These are phyloP conservation scores for Dendrobium catenatum DNA, from an alignment of 106 monocot genomes.

Conservation along the genomic window DNA sequence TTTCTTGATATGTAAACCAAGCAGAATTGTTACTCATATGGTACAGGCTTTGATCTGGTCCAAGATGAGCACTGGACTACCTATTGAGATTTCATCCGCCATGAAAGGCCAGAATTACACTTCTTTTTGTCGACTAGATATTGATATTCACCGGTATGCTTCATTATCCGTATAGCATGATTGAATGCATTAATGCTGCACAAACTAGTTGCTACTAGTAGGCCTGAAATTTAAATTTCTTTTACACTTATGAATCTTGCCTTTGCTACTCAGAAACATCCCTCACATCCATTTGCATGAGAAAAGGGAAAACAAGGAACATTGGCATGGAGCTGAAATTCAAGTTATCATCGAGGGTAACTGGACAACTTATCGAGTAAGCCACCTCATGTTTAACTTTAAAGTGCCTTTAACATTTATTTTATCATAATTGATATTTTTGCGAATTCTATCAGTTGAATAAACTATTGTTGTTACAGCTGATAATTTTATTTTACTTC, in stretches of 20 bases:
- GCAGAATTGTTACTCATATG: slow-evolving; percentile 7
- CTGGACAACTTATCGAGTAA: slow-evolving; percentile 95
- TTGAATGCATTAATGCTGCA: neutral
- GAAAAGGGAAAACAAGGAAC: slow-evolving; percentile 71
- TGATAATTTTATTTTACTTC: slow-evolving; percentile 11
- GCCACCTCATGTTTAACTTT: slow-evolving; percentile 18
- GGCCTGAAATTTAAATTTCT: neutral
- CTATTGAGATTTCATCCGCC: slow-evolving; percentile 84
- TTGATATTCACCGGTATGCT: slow-evolving; percentile 89
- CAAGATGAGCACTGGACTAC: slow-evolving; percentile 98
- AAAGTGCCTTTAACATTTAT: neutral
- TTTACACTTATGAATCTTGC: neutral
- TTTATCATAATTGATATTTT: neutral
- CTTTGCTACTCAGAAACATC: slow-evolving; percentile 55
- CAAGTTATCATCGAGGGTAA: slow-evolving; percentile 97
- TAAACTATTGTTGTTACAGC: neutral
- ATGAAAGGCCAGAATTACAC: slow-evolving; percentile 75
- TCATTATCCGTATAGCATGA: neutral
- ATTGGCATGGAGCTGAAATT: slow-evolving; percentile 98
- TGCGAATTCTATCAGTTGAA: neutral
- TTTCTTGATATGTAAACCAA: neutral
- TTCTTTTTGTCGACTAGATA: slow-evolving; percentile 87
- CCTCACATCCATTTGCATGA: slow-evolving; percentile 97
- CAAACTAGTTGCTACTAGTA: neutral
- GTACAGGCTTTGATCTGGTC: slow-evolving; percentile 93